Percentiles rank a stretch among this genome's conserved stretches.
phyloP scores from a whole-genome alignment of 1,139 yeast species.

The Pichia inconspicua region DNA sequence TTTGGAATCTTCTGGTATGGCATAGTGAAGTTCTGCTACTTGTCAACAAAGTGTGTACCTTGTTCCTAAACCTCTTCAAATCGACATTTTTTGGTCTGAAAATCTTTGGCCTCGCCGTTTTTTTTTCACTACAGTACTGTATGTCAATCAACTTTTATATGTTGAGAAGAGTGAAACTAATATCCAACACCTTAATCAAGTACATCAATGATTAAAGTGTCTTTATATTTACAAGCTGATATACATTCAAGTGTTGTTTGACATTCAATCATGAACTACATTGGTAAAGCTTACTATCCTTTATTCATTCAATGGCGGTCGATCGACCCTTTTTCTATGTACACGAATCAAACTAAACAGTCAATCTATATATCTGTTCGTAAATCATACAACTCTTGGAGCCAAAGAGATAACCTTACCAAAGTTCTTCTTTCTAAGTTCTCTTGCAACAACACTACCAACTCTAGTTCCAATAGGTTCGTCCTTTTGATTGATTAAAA shows the following conservation, averaged over 20 bases:
- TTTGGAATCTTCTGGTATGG: conserved; percentile 18
- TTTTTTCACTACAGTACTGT: too few relatives aligned
- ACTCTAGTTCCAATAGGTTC: conserved; percentile 96
- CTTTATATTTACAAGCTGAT: too few relatives aligned
- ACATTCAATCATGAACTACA: too few relatives aligned
- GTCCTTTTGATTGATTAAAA: conserved; percentile 74
- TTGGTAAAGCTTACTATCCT: too few relatives aligned
- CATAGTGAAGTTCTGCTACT: conserved; percentile 6
- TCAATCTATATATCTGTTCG: background rate
- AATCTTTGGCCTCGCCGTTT: background rate
- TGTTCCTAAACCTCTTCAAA: background rate
- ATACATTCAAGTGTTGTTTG: too few relatives aligned
- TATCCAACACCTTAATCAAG: too few relatives aligned
- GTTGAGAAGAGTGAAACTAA: too few relatives aligned
- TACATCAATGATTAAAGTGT: too few relatives aligned
- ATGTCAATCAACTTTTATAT: too few relatives aligned
- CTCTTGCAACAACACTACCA: conserved; percentile 86
- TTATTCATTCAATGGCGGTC: background rate
- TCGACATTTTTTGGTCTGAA: background rate
- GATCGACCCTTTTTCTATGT: background rate
- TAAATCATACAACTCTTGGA: conserved; percentile 50
- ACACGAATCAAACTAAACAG: background rate
- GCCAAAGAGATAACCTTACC: conserved; percentile 88
- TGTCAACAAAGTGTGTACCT: background rate
- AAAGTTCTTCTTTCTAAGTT: conserved; percentile 74